Base-by-base conservation (phyloP, 1,284 basidiomycete species). In the Marasmius oreades region DNA sequence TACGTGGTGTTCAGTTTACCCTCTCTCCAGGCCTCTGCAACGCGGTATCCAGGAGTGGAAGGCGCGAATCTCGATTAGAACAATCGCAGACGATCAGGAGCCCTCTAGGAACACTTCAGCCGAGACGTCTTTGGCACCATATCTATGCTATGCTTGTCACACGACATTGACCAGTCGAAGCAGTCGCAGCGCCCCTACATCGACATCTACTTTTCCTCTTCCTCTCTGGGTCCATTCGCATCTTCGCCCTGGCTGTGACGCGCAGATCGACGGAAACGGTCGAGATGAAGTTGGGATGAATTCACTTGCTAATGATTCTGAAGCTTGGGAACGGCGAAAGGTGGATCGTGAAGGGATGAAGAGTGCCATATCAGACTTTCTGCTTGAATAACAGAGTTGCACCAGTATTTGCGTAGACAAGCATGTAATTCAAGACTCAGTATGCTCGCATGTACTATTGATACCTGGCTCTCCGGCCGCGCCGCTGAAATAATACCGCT, bases 91-190 rank as follows among this genome's bases (percentile, higher is more conserved):
- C 39, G 60, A 64, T 55, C 61, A 61, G 57, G 55, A 56, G 61
- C 52, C 62, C 61, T 42, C 28, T 31, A 31, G 28, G 28, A 31
- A 59, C 59, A 58, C 65, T 59, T 60, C 52, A 22, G 16, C 57
- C 23, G 28, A 57, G 11, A 61, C 59, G 12, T 74, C 74, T 7
- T 73, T 90, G 23, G 76, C 80, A 1, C 69, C 74, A 0, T 64
- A 74, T 31, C 74, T 93, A 1, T 93, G 90, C 66, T 92, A 93
- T 66, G 77, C 84, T 8, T 93, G 90, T 63, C 79, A 87, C 58
- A 87, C 88, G 4, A 85, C 81, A 0, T 71, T 92, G 42, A 87
- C 86, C 0, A 87, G 86, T 65, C 76, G 77, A 60, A 82, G 78
- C 61, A 84, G 77, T 63, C 77, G 81, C 18, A 70, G 73, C 14